Conservation (phyloP, 495 filamentous ascomycete genomes). For the Venustampulla echinocandica region DNA sequence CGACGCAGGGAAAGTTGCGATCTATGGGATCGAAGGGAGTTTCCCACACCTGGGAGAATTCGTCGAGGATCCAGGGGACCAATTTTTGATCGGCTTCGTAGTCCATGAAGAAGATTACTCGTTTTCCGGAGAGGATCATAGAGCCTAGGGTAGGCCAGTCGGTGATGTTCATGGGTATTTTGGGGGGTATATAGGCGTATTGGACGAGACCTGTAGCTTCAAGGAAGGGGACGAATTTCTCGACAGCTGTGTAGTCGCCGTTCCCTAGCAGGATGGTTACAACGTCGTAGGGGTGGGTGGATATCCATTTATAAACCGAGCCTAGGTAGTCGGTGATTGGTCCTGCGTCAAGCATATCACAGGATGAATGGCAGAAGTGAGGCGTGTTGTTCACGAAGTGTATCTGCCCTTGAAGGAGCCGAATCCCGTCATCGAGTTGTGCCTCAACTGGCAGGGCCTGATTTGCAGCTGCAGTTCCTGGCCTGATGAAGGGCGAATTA, state of each 20-base stretch:
- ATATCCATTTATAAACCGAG: conserved; percentile 64
- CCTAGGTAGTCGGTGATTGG: conserved; percentile 68
- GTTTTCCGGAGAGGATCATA: conserved; percentile 60
- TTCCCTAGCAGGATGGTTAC: conserved; percentile 85
- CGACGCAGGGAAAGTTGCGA: conserved; percentile 55
- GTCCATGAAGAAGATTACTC: conserved; percentile 54
- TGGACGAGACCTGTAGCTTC: conserved; percentile 58
- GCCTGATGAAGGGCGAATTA: conserved; percentile 73
- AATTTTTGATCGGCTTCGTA: conserved; percentile 76
- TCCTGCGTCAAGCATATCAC: conserved; percentile 73
- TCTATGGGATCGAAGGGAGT: conserved; percentile 64
- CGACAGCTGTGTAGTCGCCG: conserved; percentile 37
- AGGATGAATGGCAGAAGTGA: conserved; percentile 72
- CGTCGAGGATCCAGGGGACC: conserved; percentile 67
- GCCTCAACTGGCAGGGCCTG: conserved; percentile 59
- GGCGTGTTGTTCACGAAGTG: conserved; percentile 24
- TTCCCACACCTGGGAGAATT: conserved; percentile 72
- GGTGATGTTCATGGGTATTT: conserved; percentile 54
- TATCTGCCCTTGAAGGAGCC: conserved; percentile 84
- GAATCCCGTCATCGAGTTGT: conserved; percentile 84
- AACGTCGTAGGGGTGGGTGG: conserved; percentile 73
- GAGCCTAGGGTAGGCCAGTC: conserved; percentile 80
- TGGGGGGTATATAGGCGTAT: conserved; percentile 63
- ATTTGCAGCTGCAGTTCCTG: conserved; percentile 60
- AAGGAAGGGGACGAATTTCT: conserved; percentile 30